These are phyloP conservation scores for Saccharum officinarum DNA, from an alignment of 176 grass and related monocot genomes.

Conservation along the genomic window DNA sequence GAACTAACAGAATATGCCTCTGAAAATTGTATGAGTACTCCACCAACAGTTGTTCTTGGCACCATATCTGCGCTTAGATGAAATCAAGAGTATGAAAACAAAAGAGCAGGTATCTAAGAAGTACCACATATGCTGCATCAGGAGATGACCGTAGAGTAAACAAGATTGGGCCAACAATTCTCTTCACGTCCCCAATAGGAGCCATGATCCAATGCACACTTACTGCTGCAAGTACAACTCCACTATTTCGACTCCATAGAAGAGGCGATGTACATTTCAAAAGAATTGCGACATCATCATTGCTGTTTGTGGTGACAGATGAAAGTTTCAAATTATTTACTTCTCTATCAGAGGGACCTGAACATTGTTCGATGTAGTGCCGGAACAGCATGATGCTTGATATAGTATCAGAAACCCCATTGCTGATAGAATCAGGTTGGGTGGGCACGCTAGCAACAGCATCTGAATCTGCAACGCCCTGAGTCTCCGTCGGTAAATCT, in stretches of 20 bases:
- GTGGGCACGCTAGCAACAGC: conserved; percentile 18
- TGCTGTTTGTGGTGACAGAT: conserved; percentile 43
- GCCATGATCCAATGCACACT: conserved; percentile 93
- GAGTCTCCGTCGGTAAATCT: conserved; percentile 4
- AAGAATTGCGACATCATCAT: conserved; percentile 79
- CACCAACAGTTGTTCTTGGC: neutral
- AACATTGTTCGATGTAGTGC: conserved; percentile 70
- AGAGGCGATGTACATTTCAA: conserved; percentile 83
- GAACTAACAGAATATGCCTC: neutral
- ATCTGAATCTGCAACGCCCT: conserved; percentile 28
- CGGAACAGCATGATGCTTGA: conserved; percentile 48
- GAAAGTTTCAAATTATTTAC: conserved; percentile 15
- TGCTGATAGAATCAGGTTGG: neutral
- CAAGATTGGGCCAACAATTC: conserved; percentile 71
- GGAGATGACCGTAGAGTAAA: conserved; percentile 77
- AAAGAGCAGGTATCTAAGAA: conserved; percentile 11
- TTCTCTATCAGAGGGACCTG: conserved; percentile 17
- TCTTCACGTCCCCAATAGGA: conserved; percentile 55
- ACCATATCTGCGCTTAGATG: neutral
- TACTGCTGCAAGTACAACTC: conserved; percentile 83
- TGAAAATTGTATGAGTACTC: neutral
- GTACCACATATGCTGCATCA: conserved; percentile 89
- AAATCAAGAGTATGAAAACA: neutral
- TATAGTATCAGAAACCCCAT: conserved; percentile 34
- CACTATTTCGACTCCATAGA: conserved; percentile 91